A percentile compares a stretch with the other conserved stretches of the same genome.
phyloP scores from a whole-genome alignment of 1,284 basidiomycete genomes.

The Irpex lacteus region DNA sequence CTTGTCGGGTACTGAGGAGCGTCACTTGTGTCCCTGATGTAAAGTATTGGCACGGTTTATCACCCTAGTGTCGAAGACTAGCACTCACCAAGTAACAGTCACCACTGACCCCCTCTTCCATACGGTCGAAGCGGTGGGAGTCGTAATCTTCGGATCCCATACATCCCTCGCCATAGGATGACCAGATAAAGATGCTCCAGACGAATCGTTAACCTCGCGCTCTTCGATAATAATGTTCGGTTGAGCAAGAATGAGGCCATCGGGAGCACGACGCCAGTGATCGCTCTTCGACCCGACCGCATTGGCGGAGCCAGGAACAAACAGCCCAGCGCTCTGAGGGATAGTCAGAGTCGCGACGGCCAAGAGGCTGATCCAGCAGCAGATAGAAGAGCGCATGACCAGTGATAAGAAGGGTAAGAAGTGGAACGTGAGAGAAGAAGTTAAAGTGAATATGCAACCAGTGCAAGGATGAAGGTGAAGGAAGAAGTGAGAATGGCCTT shows the following conservation, averaged over 20 bases:
- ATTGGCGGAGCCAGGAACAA: neutral
- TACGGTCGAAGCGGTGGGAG: conserved; percentile 9
- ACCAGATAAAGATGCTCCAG: neutral
- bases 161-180: conserved; percentile 9
- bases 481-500: neutral
- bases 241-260: neutral
- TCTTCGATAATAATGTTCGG: neutral
- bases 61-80: neutral
- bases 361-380: neutral
- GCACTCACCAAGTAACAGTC: conserved; percentile 15
- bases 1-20: conserved; percentile 13
- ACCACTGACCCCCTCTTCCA: conserved; percentile 12
- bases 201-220: neutral
- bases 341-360: neutral
- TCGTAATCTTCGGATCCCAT: conserved; percentile 16
- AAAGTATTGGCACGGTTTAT: neutral
- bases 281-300: neutral
- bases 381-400: neutral
- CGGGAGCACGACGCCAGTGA: neutral
- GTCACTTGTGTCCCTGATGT: conserved; percentile 16
- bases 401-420: neutral
- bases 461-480: neutral
- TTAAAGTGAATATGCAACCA: neutral
- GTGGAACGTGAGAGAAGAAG: neutral
- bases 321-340: neutral